A percentile compares a stretch with the other conserved stretches of the same genome.
phyloP scores from a whole-genome alignment of 257 asterid species.

The Mentha longifolia region DNA sequence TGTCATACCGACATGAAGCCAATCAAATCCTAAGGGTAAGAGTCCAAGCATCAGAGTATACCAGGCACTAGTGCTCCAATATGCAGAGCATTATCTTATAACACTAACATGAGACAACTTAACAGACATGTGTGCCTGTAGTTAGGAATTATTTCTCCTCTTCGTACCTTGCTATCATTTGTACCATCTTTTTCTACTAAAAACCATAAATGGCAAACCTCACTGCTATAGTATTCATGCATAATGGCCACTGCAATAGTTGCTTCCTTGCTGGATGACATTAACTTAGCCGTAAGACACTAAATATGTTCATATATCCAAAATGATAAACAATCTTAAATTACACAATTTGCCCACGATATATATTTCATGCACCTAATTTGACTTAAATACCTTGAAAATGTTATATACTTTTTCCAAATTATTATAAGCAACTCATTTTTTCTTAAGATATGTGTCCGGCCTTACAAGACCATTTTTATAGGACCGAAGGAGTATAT shows the following conservation, averaged over 20 bases:
- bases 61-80: not conserved
- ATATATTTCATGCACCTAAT: too few relatives aligned
- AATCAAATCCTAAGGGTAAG: not conserved
- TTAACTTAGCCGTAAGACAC: not conserved
- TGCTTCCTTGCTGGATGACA: not conserved
- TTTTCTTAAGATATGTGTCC: too few relatives aligned
- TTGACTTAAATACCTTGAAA: too few relatives aligned
- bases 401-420: too few relatives aligned
- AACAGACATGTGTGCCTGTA: not conserved
- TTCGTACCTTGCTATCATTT: not conserved
- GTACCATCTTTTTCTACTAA: not conserved
- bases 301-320: too few relatives aligned
- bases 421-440: too few relatives aligned
- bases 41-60: not conserved
- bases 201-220: not conserved
- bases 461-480: too few relatives aligned
- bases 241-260: not conserved
- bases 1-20: not conserved
- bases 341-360: too few relatives aligned
- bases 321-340: too few relatives aligned
- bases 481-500: too few relatives aligned
- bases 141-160: not conserved
- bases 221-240: not conserved
- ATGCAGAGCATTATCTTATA: not conserved
- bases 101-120: not conserved